Evolutionary conservation across 345 rosid species (phyloP).

Genomic region (Eutrema japonicum): DNA sequence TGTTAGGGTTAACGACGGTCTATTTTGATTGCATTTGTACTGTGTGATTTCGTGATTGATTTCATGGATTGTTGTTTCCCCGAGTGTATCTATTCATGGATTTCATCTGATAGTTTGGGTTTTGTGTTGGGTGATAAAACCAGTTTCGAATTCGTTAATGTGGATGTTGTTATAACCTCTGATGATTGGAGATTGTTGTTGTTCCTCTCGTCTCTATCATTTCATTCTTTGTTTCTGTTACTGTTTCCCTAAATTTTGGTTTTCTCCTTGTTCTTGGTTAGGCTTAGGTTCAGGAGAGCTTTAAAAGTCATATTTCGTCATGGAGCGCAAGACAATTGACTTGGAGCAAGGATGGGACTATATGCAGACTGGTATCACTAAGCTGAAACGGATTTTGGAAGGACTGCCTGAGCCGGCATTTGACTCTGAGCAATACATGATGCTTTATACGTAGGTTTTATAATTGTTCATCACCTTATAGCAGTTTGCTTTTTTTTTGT

Average conservation of each 20-base stretch:
- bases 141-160: conserved; percentile 23
- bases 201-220: not conserved
- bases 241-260: conserved; percentile 7
- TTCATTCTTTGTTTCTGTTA: not conserved
- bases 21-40: conserved; percentile 28
- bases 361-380: conserved; percentile 75
- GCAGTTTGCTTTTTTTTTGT: conserved; percentile 5
- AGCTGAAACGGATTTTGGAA: conserved; percentile 81
- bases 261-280: conserved; percentile 17
- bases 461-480: conserved; percentile 22
- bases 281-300: conserved; percentile 20
- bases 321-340: conserved; percentile 68
- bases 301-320: conserved; percentile 27
- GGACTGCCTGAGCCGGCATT: conserved; percentile 63
- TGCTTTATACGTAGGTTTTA: conserved; percentile 68
- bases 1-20: conserved; percentile 38
- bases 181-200: not conserved
- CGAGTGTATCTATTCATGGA: not conserved
- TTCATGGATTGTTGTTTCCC: conserved; percentile 5
- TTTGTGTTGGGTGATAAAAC: conserved; percentile 1
- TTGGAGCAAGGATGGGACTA: conserved; percentile 85
- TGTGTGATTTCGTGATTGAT: conserved; percentile 12
- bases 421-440: conserved; percentile 76
- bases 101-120: conserved; percentile 3
- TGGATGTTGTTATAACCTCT: not conserved